Percentiles rank a stretch among this genome's conserved stretches.
These are phyloP conservation scores for Blastosporella zonata DNA, from an alignment of 1,284 basidiomycete genomes.

Conservation along the genomic window DNA sequence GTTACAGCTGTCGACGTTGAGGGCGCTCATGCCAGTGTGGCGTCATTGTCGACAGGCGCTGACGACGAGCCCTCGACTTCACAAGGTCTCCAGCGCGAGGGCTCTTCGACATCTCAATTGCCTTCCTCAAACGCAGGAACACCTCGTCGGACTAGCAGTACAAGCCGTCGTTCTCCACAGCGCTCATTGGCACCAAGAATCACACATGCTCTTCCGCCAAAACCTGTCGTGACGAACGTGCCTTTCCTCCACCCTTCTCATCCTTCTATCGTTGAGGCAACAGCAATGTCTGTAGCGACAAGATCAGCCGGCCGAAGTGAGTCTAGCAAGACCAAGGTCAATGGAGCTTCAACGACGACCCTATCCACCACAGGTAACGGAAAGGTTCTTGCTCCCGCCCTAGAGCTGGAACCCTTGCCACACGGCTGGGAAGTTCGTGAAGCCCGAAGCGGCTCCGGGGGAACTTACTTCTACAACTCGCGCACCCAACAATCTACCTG, in stretches of 20 bases:
- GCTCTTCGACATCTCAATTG: slow-evolving; percentile 17
- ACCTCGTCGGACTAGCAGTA: slow-evolving; percentile 15
- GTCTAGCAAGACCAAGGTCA: slow-evolving; percentile 33
- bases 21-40: slow-evolving; percentile 3
- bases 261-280: slow-evolving; percentile 53
- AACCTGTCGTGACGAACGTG: slow-evolving; percentile 55
- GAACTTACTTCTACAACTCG: slow-evolving; percentile 58
- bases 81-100: slow-evolving; percentile 13
- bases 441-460: slow-evolving; percentile 43
- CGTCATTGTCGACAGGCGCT: slow-evolving; percentile 8
- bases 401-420: slow-evolving; percentile 40
- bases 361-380: slow-evolving; percentile 19
- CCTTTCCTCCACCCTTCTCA: slow-evolving; percentile 55
- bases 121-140: slow-evolving; percentile 16
- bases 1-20: background rate
- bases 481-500: slow-evolving; percentile 59
- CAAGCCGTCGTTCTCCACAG: slow-evolving; percentile 17
- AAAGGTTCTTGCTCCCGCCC: slow-evolving; percentile 28
- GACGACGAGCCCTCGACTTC: slow-evolving; percentile 11
- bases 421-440: slow-evolving; percentile 60
- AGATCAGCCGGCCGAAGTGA: slow-evolving; percentile 30
- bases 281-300: slow-evolving; percentile 47
- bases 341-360: slow-evolving; percentile 30
- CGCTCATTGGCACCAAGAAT: slow-evolving; percentile 33
- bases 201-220: slow-evolving; percentile 70